Evolutionary conservation across 139 green algal genomes (phyloP).

Genomic region (Chlorella sorokiniana): DNA sequence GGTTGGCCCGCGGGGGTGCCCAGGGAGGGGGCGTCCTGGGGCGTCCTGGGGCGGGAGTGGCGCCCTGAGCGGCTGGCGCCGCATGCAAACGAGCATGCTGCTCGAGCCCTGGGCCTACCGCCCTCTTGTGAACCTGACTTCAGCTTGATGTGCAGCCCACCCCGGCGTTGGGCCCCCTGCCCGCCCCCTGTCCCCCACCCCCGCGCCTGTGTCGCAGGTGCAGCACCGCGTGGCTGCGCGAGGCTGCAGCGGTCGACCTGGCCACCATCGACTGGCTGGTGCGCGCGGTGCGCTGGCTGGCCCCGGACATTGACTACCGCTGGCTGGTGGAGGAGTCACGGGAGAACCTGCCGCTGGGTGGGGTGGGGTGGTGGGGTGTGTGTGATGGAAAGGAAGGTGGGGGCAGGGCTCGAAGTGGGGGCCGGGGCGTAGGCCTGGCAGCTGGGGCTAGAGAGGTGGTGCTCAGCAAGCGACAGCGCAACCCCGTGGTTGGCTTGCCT

Average conservation of each 20-base stretch:
- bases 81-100: too few species aligned
- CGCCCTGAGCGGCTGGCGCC: background rate
- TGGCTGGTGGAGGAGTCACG: conserved; percentile 93
- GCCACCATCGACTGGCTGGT: conserved; percentile 82
- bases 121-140: too few species aligned
- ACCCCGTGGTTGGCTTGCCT: background rate
- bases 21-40: background rate
- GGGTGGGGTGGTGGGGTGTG: background rate
- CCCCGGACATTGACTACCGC: conserved; percentile 3
- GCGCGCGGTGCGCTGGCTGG: conserved; percentile 37
- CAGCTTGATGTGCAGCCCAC: too few species aligned
- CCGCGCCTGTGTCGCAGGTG: conserved; percentile 39
- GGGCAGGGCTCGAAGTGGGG: too few species aligned
- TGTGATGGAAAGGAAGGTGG: too few species aligned
- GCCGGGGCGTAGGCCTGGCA: too few species aligned
- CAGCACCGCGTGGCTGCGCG: conserved; percentile 85
- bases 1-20: too few species aligned
- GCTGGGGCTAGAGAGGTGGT: too few species aligned
- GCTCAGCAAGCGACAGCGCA: too few species aligned
- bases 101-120: too few species aligned
- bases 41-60: background rate
- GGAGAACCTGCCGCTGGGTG: conserved; percentile 65
- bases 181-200: background rate
- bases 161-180: background rate
- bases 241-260: conserved; percentile 77